Conservation (phyloP, 2,329 filamentous ascomycete genomes). For the Fusarium robinianum region DNA sequence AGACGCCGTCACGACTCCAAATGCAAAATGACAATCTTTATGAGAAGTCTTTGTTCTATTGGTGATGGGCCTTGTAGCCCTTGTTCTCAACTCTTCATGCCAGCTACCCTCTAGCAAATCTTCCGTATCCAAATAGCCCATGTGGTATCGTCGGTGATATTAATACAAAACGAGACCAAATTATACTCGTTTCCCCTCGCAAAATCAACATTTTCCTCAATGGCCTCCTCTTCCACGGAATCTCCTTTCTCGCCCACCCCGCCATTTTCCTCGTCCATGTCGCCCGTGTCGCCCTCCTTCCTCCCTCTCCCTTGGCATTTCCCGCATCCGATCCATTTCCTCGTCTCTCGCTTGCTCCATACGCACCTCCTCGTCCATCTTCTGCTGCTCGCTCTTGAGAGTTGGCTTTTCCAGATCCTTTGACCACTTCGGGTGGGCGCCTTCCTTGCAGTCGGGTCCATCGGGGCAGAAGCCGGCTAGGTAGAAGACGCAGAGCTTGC, state of each 20-base stretch:
- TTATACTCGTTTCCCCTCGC: no score
- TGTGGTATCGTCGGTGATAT: no score
- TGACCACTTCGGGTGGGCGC: conserved; percentile 82
- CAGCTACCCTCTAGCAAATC: no score
- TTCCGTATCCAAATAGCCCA: conserved; percentile 5
- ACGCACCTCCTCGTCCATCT: conserved; percentile 52
- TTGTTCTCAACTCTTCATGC: no score
- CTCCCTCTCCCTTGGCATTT: conserved; percentile 42
- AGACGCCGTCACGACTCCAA: conserved; percentile 40
- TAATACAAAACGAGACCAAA: no score
- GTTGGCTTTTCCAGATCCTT: conserved; percentile 76
- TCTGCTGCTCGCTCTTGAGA: conserved; percentile 69
- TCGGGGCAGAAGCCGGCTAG: conserved; percentile 94
- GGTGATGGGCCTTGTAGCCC: no score
- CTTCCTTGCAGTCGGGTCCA: conserved; percentile 72
- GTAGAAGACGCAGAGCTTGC: conserved; percentile 81
- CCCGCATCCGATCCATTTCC: conserved; percentile 44
- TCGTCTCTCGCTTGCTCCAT: conserved; percentile 43
- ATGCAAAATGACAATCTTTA: no score
- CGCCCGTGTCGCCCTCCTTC: conserved; percentile 42
- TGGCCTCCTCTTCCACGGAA: conserved; percentile 44
- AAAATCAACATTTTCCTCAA: conserved; percentile 27
- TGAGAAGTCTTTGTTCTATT: no score
- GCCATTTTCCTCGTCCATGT: conserved; percentile 46
- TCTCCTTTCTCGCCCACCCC: conserved; percentile 41